A percentile compares a stretch with the other conserved stretches of the same genome.
phyloP scores from a whole-genome alignment of 176 grass and related monocot genomes.

The Triticum monococcum region DNA sequence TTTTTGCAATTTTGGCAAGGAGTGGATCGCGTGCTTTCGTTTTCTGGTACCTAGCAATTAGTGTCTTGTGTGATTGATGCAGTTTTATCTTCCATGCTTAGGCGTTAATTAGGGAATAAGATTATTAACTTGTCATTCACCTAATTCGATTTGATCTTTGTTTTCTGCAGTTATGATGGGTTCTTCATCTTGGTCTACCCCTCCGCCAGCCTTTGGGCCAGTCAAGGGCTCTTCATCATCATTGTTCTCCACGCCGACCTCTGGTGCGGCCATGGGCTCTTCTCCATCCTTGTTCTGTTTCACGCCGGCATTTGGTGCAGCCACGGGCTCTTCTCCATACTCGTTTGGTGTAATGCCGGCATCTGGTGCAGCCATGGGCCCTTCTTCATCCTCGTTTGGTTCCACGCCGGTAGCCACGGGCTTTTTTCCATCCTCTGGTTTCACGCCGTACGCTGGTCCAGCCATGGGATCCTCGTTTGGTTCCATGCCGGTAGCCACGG shows the following conservation, averaged over 20 bases:
- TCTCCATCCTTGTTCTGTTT: background rate
- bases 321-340: background rate
- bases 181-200: constrained; percentile 8
- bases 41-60: background rate
- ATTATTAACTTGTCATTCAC: background rate
- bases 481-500: background rate
- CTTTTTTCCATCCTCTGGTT: background rate
- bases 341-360: background rate
- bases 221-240: background rate
- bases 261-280: background rate
- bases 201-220: background rate
- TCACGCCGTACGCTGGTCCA: background rate
- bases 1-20: background rate
- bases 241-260: background rate
- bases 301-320: background rate
- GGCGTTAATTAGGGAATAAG: background rate
- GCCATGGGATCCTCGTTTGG: background rate
- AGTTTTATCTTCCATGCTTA: background rate
- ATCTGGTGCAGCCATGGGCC: background rate
- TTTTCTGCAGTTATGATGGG: background rate
- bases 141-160: constrained; percentile 1
- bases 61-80: background rate
- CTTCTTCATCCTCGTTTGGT: background rate
- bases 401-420: background rate
- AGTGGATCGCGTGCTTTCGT: background rate